Evolutionary conservation across 1,139 yeast genomes (phyloP).

Genomic region (Candida mesenterica): DNA sequence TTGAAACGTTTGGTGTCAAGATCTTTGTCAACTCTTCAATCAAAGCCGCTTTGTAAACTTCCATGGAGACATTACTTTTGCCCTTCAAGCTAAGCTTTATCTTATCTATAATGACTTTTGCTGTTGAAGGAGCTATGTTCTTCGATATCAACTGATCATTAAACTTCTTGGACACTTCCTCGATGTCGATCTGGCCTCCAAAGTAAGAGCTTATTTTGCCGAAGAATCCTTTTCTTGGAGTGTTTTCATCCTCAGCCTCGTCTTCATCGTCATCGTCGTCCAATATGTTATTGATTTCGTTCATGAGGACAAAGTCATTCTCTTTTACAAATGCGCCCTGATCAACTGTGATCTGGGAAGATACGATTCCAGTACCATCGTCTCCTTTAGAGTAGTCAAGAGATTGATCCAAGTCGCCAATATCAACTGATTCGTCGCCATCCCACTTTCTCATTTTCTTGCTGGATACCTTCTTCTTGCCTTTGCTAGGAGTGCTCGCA

Average conservation of each 20-base stretch:
- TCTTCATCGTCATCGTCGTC: constrained; percentile 34
- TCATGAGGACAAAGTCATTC: constrained; percentile 42
- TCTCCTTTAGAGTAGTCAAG: constrained; percentile 37
- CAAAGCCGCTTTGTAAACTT: constrained; percentile 53
- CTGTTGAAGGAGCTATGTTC: constrained; percentile 44
- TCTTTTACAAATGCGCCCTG: constrained; percentile 36
- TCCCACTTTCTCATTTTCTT: constrained; percentile 51
- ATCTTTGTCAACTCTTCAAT: constrained; percentile 76
- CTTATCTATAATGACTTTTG: constrained; percentile 36
- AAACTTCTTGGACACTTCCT: constrained; percentile 43
- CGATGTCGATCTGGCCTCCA: constrained; percentile 37
- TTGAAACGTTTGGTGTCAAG: constrained; percentile 88
- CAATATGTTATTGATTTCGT: constrained; percentile 43
- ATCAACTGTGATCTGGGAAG: constrained; percentile 21
- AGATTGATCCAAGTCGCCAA: constrained; percentile 18
- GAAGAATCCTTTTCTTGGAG: constrained; percentile 27
- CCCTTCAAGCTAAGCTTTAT: constrained; percentile 31
- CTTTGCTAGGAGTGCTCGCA: constrained; percentile 8
- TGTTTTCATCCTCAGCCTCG: constrained; percentile 14
- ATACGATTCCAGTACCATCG: constrained; percentile 40
- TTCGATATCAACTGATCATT: constrained; percentile 43
- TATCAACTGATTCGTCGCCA: constrained; percentile 36
- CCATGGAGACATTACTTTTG: constrained; percentile 30
- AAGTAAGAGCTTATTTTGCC: constrained; percentile 38
- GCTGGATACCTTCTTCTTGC: constrained; percentile 12